Percentiles rank a stretch among this genome's conserved stretches.
These are phyloP conservation scores for Myxozyma sirexii DNA, from an alignment of 805 yeast genomes.

Conservation along the genomic window DNA sequence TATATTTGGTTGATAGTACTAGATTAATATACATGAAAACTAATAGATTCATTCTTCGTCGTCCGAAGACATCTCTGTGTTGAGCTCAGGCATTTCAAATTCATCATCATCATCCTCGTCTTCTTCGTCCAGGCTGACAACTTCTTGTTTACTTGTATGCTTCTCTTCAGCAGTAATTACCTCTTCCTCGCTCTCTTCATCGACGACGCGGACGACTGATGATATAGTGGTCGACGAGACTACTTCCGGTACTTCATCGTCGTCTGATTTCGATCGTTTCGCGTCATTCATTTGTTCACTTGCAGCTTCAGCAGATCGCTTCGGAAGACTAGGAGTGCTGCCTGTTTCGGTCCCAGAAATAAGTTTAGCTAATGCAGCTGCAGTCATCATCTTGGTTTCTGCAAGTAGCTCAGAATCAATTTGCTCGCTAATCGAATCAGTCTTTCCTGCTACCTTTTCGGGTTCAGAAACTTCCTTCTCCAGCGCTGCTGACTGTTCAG, in stretches of 20 bases:
- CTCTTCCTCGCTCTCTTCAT: background rate
- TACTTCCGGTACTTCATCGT: background rate
- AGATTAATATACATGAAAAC: background rate
- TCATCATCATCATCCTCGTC: conserved; percentile 27
- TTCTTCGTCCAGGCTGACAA: background rate
- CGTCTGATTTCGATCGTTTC: conserved; percentile 11
- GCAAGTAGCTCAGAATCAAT: background rate
- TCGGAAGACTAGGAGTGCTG: background rate
- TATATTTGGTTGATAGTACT: background rate
- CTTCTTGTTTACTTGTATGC: background rate
- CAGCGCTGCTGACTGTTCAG: too few relatives aligned
- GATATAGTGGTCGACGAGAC: too few relatives aligned
- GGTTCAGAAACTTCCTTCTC: too few relatives aligned
- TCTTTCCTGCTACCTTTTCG: too few relatives aligned
- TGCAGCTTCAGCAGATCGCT: background rate
- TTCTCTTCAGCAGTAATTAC: conserved; percentile 16
- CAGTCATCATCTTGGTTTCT: background rate
- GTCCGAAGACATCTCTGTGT: conserved; percentile 20
- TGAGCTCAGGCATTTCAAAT: conserved; percentile 32
- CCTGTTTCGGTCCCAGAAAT: background rate
- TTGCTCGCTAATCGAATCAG: too few relatives aligned
- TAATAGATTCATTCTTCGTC: conserved; percentile 14
- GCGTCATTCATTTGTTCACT: background rate
- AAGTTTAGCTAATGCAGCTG: background rate
- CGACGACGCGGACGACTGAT: background rate